These are phyloP conservation scores for Cutaneotrichosporon sp. DNA, from an alignment of 1,284 basidiomycete species.

Conservation along the genomic window DNA sequence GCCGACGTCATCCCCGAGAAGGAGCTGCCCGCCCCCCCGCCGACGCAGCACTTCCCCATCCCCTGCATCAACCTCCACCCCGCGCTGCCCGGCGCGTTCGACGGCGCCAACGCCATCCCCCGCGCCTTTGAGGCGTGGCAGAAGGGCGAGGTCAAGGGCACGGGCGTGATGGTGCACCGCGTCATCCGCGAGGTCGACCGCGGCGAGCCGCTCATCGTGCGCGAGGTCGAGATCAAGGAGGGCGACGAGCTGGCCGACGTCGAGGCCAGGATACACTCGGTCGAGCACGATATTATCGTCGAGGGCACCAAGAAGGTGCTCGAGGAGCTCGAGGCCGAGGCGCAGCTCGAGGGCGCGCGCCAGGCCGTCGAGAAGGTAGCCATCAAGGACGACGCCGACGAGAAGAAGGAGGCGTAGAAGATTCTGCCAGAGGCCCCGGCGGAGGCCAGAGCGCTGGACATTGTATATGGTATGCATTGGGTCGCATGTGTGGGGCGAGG, in stretches of 20 bases:
- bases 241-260: conserved; percentile 75
- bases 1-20: conserved; percentile 3
- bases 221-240: conserved; percentile 71
- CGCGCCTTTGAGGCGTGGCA: conserved; percentile 87
- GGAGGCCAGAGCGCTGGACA: background rate
- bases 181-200: conserved; percentile 93
- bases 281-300: conserved; percentile 92
- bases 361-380: conserved; percentile 7
- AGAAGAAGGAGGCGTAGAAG: background rate
- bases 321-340: conserved; percentile 51
- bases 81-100: conserved; percentile 90
- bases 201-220: conserved; percentile 81
- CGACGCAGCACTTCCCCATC: conserved; percentile 57
- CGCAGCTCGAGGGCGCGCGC: conserved; percentile 2
- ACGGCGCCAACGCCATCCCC: conserved; percentile 86
- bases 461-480: conserved; percentile 17
- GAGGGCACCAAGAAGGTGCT: conserved; percentile 72
- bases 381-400: background rate
- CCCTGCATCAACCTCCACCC: conserved; percentile 97
- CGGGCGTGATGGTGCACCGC: conserved; percentile 92
- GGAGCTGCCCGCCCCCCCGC: conserved; percentile 26
- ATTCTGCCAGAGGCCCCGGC: background rate
- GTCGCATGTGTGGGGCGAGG: no score
- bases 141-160: conserved; percentile 70
- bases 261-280: conserved; percentile 73